Evolutionary conservation across 805 yeast genomes (phyloP).

Genomic region (Cyberlindnera xishuangbannaensis): DNA sequence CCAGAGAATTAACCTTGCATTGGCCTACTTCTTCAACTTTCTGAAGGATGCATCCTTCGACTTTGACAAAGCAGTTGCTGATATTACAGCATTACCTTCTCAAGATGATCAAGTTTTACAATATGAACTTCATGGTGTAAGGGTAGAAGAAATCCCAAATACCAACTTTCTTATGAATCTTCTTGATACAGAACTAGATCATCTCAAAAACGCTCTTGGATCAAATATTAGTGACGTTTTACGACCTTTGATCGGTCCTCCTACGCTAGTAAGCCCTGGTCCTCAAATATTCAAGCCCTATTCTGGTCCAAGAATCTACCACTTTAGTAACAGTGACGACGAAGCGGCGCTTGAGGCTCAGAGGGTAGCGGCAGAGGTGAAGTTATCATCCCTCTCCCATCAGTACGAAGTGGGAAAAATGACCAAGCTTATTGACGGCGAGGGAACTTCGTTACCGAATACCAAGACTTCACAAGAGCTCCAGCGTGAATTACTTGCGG

Average conservation of each 20-base stretch:
- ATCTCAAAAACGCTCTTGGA: conserved; percentile 3
- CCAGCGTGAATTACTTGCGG: neutral
- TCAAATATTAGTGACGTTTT: conserved; percentile 11
- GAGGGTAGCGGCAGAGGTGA: no score
- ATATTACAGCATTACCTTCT: neutral
- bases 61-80: conserved; percentile 11
- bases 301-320: neutral
- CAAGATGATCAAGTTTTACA: neutral
- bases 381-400: no score
- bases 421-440: no score
- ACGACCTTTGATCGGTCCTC: conserved; percentile 10
- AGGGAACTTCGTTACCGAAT: neutral
- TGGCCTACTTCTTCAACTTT: conserved; percentile 11
- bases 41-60: conserved; percentile 17
- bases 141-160: conserved; percentile 12
- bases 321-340: neutral
- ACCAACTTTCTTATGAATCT: conserved; percentile 8
- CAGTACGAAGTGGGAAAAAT: no score
- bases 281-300: neutral
- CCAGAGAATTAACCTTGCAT: conserved; percentile 14
- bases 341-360: no score
- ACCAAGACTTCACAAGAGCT: neutral
- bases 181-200: conserved; percentile 11
- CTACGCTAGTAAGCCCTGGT: neutral
- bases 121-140: neutral